Base-by-base conservation (phyloP, 169 alveolate species). In the Plasmodium ovale region DNA sequence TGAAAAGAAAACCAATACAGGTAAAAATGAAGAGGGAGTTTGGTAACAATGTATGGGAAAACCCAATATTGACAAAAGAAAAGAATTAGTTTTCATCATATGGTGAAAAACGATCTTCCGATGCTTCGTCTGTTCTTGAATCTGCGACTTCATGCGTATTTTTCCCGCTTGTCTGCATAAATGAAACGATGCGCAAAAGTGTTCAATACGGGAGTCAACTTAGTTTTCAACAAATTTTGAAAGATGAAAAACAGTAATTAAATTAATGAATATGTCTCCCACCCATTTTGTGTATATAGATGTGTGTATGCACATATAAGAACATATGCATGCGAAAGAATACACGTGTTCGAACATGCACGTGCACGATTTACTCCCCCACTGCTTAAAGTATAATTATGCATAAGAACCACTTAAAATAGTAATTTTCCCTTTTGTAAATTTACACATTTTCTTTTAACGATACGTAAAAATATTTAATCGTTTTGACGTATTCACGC, bases 61-160 rank as follows among this genome's bases (percentile, higher is more conserved):
- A 7, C 21, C 27, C 19, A 6, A 54, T 21, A 44, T 0, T 25
- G 3, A 59, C 7, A 29, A 33, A 58, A 73, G 23, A 72, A 31
- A 73, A 74, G 5, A 37, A 54, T 70, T 64, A 82, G 49, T 58
- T 51, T 67, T 82, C 90, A 67, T 82, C 73, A 65, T 82, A 82
- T 35, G 90, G 90, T 3, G 90, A 82, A 53, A 82, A 82, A 7
- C n/a, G 4, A 9, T 82, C 82, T 19, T 82, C 90, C 33, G 67
- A 65, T 25, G 29, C 56, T 31, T 65, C 60, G 2, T 23, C 82
- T 25, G 16, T 6, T 39, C 4, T 10, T 39, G 51, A 25, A 31
- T 14, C 44, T 42, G 49, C 31, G 21, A 0, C 31, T 29, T 64
- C 54, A 31, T 71, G 29, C 16, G 51, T 54, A 19, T 39, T 31